Evolutionary conservation across 306 rosid genomes (phyloP).

Genomic region (Lithocarpus polystachyus): DNA sequence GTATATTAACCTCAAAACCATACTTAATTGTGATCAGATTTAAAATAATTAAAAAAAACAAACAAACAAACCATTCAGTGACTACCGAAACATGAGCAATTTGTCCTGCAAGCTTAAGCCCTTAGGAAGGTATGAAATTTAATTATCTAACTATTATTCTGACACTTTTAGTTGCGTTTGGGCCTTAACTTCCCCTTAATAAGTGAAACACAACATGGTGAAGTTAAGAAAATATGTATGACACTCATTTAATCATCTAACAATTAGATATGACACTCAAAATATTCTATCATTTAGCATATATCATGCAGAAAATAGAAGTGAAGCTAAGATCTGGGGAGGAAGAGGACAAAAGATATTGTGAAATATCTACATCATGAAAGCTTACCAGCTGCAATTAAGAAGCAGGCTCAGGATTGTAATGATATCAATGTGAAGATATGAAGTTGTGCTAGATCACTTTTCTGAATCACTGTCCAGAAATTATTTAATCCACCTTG

Average conservation of each 20-base stretch:
- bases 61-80: neutral
- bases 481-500: neutral
- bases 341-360: constrained; percentile 17
- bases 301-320: neutral
- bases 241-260: too few relatives aligned
- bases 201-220: too few relatives aligned
- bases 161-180: too few relatives aligned
- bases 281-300: neutral
- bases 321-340: constrained; percentile 21
- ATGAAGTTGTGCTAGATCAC: constrained; percentile 1
- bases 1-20: neutral
- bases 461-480: constrained; percentile 6
- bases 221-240: too few relatives aligned
- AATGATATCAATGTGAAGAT: neutral
- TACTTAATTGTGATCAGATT: neutral
- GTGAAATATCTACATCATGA: constrained; percentile 31
- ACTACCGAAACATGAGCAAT: neutral
- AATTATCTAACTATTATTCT: too few relatives aligned
- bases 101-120: too few relatives aligned
- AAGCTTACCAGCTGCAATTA: constrained; percentile 26
- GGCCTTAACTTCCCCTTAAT: too few relatives aligned
- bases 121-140: too few relatives aligned
- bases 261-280: neutral
- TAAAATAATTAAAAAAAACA: too few relatives aligned
- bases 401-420: neutral